These are phyloP conservation scores for Hypoxylon sp. DNA, from an alignment of 2,329 filamentous ascomycete species.

Conservation along the genomic window DNA sequence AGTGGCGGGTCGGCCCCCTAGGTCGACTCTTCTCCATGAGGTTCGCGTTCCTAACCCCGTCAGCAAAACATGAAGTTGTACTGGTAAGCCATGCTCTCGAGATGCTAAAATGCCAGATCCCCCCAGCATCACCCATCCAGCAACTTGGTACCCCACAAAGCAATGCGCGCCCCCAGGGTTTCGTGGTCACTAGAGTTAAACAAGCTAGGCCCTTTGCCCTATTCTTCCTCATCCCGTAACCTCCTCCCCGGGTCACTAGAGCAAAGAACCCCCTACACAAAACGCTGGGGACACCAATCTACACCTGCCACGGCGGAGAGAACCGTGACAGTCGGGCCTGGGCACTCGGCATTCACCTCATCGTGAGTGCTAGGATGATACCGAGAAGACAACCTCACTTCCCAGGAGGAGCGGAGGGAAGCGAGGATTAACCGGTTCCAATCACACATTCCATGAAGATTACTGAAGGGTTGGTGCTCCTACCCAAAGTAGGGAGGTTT, in stretches of 20 bases:
- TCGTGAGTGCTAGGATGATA: background rate
- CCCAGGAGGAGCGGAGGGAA: background rate
- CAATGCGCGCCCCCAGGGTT: background rate
- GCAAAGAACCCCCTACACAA: background rate
- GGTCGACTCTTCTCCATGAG: background rate
- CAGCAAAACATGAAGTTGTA: conserved; percentile 9
- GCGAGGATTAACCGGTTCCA: background rate
- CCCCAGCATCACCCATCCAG: background rate
- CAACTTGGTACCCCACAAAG: conserved; percentile 1
- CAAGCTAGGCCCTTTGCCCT: no score
- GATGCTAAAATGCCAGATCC: conserved; percentile 1
- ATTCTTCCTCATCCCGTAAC: background rate
- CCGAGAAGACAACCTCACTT: conserved; percentile 8
- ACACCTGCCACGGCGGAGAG: background rate
- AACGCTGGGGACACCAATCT: background rate
- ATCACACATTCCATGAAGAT: background rate
- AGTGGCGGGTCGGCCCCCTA: background rate
- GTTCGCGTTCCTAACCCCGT: conserved; percentile 3
- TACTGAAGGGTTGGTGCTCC: conserved; percentile 11
- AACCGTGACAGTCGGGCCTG: background rate
- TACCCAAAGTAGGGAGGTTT: conserved; percentile 19
- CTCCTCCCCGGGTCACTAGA: background rate
- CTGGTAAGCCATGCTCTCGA: conserved; percentile 12
- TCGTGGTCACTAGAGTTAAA: background rate
- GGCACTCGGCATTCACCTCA: background rate